Evolutionary conservation across 805 yeast genomes (phyloP).

Genomic region (Candida bentonensis): DNA sequence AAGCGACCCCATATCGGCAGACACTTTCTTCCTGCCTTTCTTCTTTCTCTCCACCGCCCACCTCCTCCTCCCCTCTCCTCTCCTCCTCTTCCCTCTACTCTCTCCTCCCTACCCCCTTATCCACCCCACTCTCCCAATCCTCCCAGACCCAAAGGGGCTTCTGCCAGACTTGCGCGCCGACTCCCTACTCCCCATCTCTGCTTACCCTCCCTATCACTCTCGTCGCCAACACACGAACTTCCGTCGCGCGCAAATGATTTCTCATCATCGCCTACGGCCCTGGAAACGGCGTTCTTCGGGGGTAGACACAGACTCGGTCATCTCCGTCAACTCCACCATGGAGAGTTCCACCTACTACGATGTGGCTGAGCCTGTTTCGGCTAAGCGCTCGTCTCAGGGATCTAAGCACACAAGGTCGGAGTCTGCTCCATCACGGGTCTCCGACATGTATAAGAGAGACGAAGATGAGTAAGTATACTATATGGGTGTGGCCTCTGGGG

Average conservation of each 20-base stretch:
- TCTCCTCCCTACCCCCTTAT: no score
- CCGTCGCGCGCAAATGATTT: neutral
- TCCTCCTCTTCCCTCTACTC: no score
- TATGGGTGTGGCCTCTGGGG: no score
- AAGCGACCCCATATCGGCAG: no score
- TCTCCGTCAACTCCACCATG: neutral
- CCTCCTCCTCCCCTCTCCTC: no score
- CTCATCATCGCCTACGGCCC: constrained; percentile 1
- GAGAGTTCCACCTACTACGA: neutral
- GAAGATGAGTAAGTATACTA: neutral
- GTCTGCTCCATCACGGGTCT: constrained; percentile 1
- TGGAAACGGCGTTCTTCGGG: constrained; percentile 1
- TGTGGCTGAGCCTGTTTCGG: neutral
- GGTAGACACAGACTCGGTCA: constrained; percentile 1
- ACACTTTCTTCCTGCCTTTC: no score
- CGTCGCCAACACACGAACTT: constrained; percentile 1
- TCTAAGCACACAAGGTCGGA: neutral
- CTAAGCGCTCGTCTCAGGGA: neutral
- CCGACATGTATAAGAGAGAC: constrained; percentile 1
- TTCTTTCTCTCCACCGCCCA: no score
- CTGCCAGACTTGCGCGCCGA: no score
- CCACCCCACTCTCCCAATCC: no score
- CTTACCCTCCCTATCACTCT: no score
- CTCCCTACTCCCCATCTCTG: no score
- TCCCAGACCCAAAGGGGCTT: no score